Evolutionary conservation across 2,329 filamentous ascomycete genomes (phyloP), one percentile per base, ranked within the genome.

Genomic region (Aureobasidium vineae): DNA sequence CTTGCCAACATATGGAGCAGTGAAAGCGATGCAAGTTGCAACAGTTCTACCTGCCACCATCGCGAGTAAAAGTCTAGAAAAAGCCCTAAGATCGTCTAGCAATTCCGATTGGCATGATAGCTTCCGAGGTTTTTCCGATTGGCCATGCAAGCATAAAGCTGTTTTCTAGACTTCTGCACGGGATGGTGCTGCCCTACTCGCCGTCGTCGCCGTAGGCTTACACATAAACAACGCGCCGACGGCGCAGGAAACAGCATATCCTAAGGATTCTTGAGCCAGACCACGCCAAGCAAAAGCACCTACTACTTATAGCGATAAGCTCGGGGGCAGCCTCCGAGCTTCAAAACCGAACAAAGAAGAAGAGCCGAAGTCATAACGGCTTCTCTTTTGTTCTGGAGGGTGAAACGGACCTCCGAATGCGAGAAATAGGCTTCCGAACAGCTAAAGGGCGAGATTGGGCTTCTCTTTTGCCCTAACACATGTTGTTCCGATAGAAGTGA

Each of bases 261-360:
- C 21, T 1, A 47, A 15, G 15, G 45, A 26, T 21, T 47, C 45
- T 11, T 15, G 26, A 33, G 23, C 26, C 26, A 52, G 49, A 52
- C 8, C 49, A n/a, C 21, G 52, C 52, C 52, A 54, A 54, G 52
- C 33, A 53, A 36, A 38, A 54, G 52, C 33, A 54, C 52, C 52
- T 54, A 21, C 52, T 54, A 19, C 33, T 21, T 13, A 13, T 15
- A 26, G 52, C 52, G 13, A 36, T n/a, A 31, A 8, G 28, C 49
- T 52, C 49, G 23, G 45, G 6, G 19, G 15, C 49, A 52, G 7
- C 15, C 45, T n/a, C 45, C 45, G 26, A 31, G 16, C 26, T 31
- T 2, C 13, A 7, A 52, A 33, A 33, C 23, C 41, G 4, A 21
- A 21, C 11, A 5, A 5, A 47, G 6, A 47, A 26, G 43, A 31